Evolutionary conservation across 345 rosid genomes (phyloP), one percentile per base, ranked within the genome.

Genomic region (Rubroshorea leprosula): DNA sequence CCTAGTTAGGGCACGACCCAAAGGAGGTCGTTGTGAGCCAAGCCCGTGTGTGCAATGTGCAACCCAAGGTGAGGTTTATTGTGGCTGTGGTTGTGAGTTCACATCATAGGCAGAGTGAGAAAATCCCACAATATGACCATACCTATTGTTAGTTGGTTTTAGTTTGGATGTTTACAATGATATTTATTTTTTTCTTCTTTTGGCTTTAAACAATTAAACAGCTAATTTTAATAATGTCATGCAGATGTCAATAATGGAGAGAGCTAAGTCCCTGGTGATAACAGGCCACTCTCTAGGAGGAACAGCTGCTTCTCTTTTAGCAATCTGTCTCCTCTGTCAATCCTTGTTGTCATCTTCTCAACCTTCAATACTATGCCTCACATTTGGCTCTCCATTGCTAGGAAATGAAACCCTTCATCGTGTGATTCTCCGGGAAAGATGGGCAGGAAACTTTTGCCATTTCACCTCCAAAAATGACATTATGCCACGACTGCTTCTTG

Each of bases 261-360:
- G 57, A 24, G 62, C 68, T 66, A 76, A 74, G 75, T 73, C 70
- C 11, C 64, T 92, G 12, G 87, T 89, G 39, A 60, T 93, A 16
- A 76, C 97, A 2, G 99, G 99, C 52, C 90, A 93, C 56, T 87
- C 88, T 22, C 39, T 82, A n/a, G 89, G 96, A 7, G 99, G 84
- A n/a, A 70, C 97, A 16, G 41, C 70, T 0, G 94, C 96, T n/a
- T 67, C 90, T 35, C 84, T 93, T 21, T 68, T 84, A 44, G 75
- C 94, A 58, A 83, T 93, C 13, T 83, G 85, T 84, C 87, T 93
- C 31, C 96, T 93, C 67, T 85, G 75, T 29, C 49, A 61, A 0
- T 63, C 73, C 6, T 3, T 24, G 20, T 52, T 64, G 44, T 60
- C 41, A 35, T 1, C 74, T 14, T 23, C 68, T 27, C 19, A 64